Evolutionary conservation across 2,329 filamentous ascomycete species (phyloP), one percentile per base, ranked within the genome.

Genomic region (Ascomycota sp.): DNA sequence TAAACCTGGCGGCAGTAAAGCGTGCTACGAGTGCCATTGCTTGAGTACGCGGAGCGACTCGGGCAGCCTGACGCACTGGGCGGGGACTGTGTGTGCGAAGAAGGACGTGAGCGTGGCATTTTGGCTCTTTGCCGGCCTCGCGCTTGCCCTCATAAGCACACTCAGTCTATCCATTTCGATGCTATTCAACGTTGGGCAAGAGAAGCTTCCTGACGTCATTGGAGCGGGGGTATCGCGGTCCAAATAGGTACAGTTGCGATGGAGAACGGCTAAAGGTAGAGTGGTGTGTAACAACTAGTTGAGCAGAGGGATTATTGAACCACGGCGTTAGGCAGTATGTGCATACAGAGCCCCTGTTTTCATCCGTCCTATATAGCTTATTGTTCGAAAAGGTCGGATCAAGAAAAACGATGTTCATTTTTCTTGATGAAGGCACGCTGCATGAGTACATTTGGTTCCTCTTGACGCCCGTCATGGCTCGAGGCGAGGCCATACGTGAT

Each of bases 181-280:
- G 63, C 54, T 98, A 35, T 89, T 76, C 54, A 74, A 62, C 40
- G 79, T 95, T 47, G 89, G 86, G 27, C 70, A 78, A 51, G 74
- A 92, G 59, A 77, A 83, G 56, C 62, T 95, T 41, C 89, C 89
- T 0, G 83, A 83, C 44, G 86, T 98, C 7, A 84, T 98, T 53
- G 82, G 83, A n/a, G 89, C 89, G 32, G 89, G 89, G 41, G 86
- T 98, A 28, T 79, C 76, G 41, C 69, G 72, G 37, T 64, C 73
- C 27, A 82, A 75, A 54, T n/a, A 10, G 26, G 26, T 33, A 6
- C 7, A 29, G n/a, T n/a, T n/a, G n/a, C n/a, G n/a, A n/a, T n/a
- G n/a, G n/a, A n/a, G n/a, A n/a, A n/a, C n/a, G n/a, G n/a, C n/a
- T n/a, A n/a, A n/a, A n/a, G n/a, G n/a, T n/a, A n/a, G n/a, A n/a